Percentiles rank a stretch among this genome's conserved stretches.
phyloP scores from a whole-genome alignment of 306 rosid genomes.

The Casuarina cunninghamiana region DNA sequence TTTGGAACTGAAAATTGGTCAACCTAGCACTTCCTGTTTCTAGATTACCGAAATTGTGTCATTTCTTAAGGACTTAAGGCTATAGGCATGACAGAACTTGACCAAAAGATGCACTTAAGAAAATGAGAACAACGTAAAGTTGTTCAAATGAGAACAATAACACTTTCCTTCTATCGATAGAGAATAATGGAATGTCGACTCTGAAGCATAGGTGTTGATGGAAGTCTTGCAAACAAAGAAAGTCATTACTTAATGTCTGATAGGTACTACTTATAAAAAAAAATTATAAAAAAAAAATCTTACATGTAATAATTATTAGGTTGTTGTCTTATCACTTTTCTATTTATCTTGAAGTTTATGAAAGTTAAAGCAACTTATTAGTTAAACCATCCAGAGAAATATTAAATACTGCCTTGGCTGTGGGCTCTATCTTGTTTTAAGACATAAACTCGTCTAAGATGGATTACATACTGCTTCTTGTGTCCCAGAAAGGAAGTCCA shows the following conservation, averaged over 20 bases:
- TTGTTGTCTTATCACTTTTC: neutral
- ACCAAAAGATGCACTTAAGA: neutral
- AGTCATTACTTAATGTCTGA: neutral
- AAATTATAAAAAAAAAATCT: neutral
- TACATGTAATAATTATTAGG: neutral
- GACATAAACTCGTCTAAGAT: neutral
- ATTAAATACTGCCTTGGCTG: neutral
- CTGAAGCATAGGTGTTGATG: neutral
- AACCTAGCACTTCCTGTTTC: neutral
- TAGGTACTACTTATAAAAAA: neutral
- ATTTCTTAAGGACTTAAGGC: neutral
- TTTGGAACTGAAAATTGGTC: slow-evolving; percentile 2
- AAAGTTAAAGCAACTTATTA: neutral
- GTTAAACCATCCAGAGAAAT: neutral
- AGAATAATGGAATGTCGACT: neutral
- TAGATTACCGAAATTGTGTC: neutral
- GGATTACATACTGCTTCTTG: neutral
- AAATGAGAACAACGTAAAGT: neutral
- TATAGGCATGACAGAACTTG: neutral
- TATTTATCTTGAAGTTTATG: neutral
- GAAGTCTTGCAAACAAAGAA: neutral
- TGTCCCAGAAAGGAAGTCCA: neutral
- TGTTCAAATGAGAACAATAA: neutral
- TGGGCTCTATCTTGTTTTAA: neutral
- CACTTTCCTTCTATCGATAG: neutral